Percentiles rank a stretch among this genome's conserved stretches.
Conservation (phyloP, 1,284 basidiomycete species). For the Rhodotorula sp. region DNA sequence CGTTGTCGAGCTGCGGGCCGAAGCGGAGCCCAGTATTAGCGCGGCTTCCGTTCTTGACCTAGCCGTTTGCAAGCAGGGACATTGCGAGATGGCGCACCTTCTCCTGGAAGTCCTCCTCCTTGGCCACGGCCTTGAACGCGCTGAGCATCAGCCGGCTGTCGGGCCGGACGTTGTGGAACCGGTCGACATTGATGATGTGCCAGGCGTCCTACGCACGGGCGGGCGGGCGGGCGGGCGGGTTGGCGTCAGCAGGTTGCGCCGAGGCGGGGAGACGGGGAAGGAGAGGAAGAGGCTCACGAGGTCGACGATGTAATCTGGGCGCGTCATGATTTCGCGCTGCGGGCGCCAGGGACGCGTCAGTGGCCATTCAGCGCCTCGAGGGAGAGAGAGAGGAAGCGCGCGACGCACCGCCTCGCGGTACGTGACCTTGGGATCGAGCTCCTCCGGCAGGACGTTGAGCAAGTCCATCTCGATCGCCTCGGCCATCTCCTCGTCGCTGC, state of each 20-base stretch:
- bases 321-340: constrained; percentile 42
- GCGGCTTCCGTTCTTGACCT: no score
- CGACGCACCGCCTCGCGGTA: constrained; percentile 32
- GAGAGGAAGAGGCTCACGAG: not conserved
- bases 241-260: not conserved
- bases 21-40: no score
- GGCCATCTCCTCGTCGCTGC: constrained; percentile 1
- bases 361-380: no score
- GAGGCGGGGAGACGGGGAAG: not conserved
- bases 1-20: constrained; percentile 35
- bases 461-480: constrained; percentile 28
- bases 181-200: constrained; percentile 38
- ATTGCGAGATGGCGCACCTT: constrained; percentile 27
- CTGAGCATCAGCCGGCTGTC: constrained; percentile 44
- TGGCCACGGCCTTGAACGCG: constrained; percentile 39
- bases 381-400: not conserved
- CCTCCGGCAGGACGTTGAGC: constrained; percentile 25
- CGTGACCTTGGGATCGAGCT: constrained; percentile 34
- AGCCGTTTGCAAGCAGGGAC: no score
- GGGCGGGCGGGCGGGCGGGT: rapidly evolving
- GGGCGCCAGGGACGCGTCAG: not conserved
- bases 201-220: constrained; percentile 33
- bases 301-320: constrained; percentile 8
- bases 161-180: constrained; percentile 40
- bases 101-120: constrained; percentile 44